Evolutionary conservation across 148 eudicot genomes (phyloP), one percentile per base, ranked within the genome.

Genomic region (Drosera capensis): DNA sequence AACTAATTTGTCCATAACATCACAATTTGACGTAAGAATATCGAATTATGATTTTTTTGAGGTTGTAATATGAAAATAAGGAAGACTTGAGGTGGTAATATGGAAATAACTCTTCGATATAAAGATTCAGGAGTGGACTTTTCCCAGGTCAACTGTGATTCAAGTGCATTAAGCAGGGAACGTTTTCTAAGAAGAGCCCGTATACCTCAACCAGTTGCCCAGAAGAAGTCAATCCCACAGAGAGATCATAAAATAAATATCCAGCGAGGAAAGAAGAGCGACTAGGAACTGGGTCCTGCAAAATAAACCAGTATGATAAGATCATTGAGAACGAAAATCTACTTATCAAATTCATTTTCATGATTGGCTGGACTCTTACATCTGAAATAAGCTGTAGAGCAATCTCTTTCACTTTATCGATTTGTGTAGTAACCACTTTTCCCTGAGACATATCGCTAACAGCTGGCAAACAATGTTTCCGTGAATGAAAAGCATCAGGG

Each of bases 161-260:
- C n/a, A n/a, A n/a, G n/a, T n/a, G n/a, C n/a, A n/a, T n/a, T n/a
- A n/a, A n/a, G n/a, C n/a, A n/a, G n/a, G n/a, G n/a, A n/a, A n/a
- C n/a, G n/a, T n/a, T n/a, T n/a, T n/a, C n/a, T n/a, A n/a, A n/a
- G n/a, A n/a, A n/a, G n/a, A n/a, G n/a, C n/a, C n/a, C 19, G 19
- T 43, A 46, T 64, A 84, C 99, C 99, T 90, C 87, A 57, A 68
- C 43, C 44, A 78, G 57, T 49, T 21, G 59, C 57, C 99, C 95
- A 15, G 54, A 50, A 25, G 58, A 52, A 51, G 67, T 52, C 46
- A 78, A 69, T 63, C 82, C 63, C 55, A 61, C 88, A 48, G 78
- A 44, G 73, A 90, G 62, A 56, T 84, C 95, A 62, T 80, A 57
- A 52, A 63, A 84, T 47, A 84, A 66, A 71, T 70, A 46, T 29